Evolutionary conservation across 75 land plant genomes (phyloP), one percentile per base, ranked within the genome.

Genomic region (Sequoiadendron giganteum): DNA sequence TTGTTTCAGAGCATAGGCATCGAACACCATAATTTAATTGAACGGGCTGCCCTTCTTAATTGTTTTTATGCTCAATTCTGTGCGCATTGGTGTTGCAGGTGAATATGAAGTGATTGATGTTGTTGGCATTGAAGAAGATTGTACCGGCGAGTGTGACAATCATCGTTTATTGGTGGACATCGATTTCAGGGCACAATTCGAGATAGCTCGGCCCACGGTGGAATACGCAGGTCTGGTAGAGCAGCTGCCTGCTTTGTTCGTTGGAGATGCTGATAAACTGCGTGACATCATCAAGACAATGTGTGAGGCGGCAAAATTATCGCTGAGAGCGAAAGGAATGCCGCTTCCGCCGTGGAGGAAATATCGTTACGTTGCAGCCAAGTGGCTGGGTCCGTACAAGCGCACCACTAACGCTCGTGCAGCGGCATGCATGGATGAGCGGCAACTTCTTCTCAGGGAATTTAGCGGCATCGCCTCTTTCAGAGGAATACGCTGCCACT

Each of bases 261-360:
- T 92, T 0, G 96, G 95, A 3, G 91, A 88, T 40, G 25, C 92
- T 0, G 96, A 93, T 16, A 88, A 87, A 54, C 90, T 95, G 16
- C 87, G 85, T 70, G 91, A 89, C 82, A 89, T 93, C 10, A 58
- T 95, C 10, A 90, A 89, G 39, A 72, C 92, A 11, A 65, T 93
- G 86, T 92, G 92, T 72, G 90, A 85, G 2, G 94, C 94, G 19
- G 93, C 89, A 34, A 94, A 93, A 90, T 83, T 55, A 65, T 95
- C 92, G 16, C 86, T 92, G 89, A 93, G 91, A 92, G 92, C 94
- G 70, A 90, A 89, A 81, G 92, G 91, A 43, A 91, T 95, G 92
- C 91, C 83, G 45, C 87, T 94, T 86, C 96, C 92, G 30, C 96
- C 96, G 10, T 94, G 96, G 97, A 77, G 93, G 85, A 93, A 88